Conservation (phyloP, 768 basidiomycete genomes). For the button mushroom (Agaricus bisporus) region DNA sequence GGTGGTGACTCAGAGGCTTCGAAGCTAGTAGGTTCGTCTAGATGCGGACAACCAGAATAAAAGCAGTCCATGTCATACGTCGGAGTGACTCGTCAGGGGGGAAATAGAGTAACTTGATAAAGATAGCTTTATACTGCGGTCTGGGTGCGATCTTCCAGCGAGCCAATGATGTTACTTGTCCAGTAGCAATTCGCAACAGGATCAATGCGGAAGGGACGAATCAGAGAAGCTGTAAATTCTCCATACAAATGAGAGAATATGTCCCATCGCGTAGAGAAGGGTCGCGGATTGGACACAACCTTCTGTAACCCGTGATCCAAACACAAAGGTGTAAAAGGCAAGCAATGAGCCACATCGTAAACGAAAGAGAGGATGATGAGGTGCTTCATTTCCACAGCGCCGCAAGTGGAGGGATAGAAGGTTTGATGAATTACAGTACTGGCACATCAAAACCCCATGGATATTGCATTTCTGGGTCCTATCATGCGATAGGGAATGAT, state of each 20-base stretch:
- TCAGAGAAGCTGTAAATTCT: neutral
- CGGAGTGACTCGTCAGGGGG: neutral
- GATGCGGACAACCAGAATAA: neutral
- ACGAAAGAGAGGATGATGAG: neutral
- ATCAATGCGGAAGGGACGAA: neutral
- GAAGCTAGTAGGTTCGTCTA: neutral
- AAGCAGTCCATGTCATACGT: neutral
- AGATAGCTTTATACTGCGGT: neutral
- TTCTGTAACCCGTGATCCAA: neutral
- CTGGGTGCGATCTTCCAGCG: neutral
- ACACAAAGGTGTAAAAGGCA: neutral
- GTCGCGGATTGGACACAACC: neutral
- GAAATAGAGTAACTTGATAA: neutral
- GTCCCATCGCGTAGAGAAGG: constrained; percentile 1
- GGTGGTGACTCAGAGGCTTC: neutral
- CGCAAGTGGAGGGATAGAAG: neutral
- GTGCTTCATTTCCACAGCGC: constrained; percentile 1
- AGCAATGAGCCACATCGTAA: neutral
- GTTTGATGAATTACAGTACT: constrained; percentile 3
- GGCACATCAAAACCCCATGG: neutral
- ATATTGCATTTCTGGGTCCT: constrained; percentile 4
- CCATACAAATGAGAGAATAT: neutral
- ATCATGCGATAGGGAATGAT: constrained; percentile 6
- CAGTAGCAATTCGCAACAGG: neutral
- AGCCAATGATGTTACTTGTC: neutral